A percentile compares a stretch with the other conserved stretches of the same genome.
Conservation (phyloP, 2,329 filamentous ascomycete species). For the Lecanicillium sp. region DNA sequence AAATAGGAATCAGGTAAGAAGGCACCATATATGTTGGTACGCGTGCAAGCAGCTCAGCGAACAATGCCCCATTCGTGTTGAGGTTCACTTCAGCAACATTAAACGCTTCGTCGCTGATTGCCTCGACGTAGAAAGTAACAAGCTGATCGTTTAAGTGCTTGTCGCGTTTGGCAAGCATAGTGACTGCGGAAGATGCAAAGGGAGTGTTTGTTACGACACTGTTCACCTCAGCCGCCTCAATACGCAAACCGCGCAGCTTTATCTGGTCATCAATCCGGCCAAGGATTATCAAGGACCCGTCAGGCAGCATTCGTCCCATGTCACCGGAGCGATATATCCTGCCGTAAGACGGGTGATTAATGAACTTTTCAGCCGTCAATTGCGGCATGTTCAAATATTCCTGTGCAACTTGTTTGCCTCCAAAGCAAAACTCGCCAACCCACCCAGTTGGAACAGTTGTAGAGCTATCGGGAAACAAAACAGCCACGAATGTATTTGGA, state of each 20-base stretch:
- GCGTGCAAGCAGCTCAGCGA: constrained; percentile 41
- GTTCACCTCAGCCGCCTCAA: constrained; percentile 73
- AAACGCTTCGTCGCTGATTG: constrained; percentile 18
- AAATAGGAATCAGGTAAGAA: constrained; percentile 62
- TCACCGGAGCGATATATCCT: constrained; percentile 78
- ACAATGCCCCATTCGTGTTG: constrained; percentile 37
- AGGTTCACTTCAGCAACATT: constrained; percentile 27
- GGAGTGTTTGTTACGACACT: constrained; percentile 46
- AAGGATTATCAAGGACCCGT: constrained; percentile 66
- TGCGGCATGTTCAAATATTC: constrained; percentile 64
- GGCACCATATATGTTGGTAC: constrained; percentile 78
- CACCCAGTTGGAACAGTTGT: constrained; percentile 59
- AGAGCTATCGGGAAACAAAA: constrained; percentile 41
- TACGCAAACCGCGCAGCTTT: constrained; percentile 72
- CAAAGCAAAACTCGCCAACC: constrained; percentile 79
- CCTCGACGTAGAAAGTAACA: constrained; percentile 61
- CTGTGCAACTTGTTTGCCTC: constrained; percentile 69
- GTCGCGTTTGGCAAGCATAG: constrained; percentile 45
- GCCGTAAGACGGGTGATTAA: constrained; percentile 60
- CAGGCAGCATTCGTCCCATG: constrained; percentile 67
- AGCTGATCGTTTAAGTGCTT: constrained; percentile 42
- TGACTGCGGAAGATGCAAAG: constrained; percentile 53
- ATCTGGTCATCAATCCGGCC: constrained; percentile 73
- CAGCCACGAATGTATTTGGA: constrained; percentile 66
- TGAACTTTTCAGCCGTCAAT: constrained; percentile 58